Evolutionary conservation across 169 alveolate species (phyloP).

Genomic region (Plasmodium coatneyi): DNA sequence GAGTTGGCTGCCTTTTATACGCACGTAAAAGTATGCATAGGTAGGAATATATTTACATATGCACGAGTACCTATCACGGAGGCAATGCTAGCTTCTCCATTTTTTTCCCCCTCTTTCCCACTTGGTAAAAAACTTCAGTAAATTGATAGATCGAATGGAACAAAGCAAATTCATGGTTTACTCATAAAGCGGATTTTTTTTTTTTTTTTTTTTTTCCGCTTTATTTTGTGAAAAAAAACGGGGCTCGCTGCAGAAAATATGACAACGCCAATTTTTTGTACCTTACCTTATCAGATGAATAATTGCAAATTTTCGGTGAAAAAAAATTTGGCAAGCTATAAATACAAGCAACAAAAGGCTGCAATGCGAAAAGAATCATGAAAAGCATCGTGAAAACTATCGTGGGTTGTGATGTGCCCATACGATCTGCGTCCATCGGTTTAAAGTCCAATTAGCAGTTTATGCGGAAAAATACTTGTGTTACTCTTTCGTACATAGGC

Average conservation of each 20-base stretch:
- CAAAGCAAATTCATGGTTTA: not conserved
- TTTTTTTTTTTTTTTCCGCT: not conserved
- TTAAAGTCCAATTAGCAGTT: not conserved
- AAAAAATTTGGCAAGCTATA: not conserved
- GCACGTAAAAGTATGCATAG: not conserved
- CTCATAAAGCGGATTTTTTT: not conserved
- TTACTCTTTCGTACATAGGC: not conserved
- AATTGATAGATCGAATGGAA: not conserved
- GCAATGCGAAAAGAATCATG: not conserved
- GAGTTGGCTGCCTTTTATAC: not conserved
- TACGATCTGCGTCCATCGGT: not conserved
- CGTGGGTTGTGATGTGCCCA: not conserved
- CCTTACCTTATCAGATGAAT: not conserved
- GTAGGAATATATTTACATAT: not conserved
- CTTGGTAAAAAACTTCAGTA: not conserved
- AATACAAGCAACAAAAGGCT: not conserved
- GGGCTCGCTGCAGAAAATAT: not conserved
- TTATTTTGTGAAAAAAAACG: not conserved
- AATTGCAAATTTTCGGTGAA: not conserved
- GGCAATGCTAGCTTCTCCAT: not conserved
- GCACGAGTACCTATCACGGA: not conserved
- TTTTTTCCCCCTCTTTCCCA: not conserved
- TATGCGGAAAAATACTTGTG: not conserved
- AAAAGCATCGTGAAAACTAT: not conserved
- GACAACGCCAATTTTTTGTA: not conserved